phyloP scores from a whole-genome alignment of 2,329 filamentous ascomycete genomes.

The Penicillium sp. region DNA sequence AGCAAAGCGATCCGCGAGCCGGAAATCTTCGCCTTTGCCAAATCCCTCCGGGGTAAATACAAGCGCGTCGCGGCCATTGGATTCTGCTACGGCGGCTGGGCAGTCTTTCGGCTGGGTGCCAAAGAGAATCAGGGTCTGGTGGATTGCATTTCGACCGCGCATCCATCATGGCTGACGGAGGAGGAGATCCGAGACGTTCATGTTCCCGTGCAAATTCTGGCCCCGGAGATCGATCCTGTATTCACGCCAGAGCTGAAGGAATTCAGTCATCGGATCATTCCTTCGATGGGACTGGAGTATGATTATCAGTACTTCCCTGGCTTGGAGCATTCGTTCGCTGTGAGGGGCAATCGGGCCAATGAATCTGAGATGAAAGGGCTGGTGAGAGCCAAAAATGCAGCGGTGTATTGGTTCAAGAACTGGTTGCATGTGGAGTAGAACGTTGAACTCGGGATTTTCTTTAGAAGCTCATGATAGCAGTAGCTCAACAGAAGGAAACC shows the following conservation, averaged over 20 bases:
- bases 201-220: slow-evolving; percentile 54
- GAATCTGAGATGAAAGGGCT: slow-evolving; percentile 46
- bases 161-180: slow-evolving; percentile 46
- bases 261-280: slow-evolving; percentile 42
- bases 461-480: no score
- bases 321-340: slow-evolving; percentile 48
- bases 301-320: slow-evolving; percentile 55
- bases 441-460: no score
- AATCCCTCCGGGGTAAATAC: slow-evolving; percentile 31
- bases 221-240: slow-evolving; percentile 48
- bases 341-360: slow-evolving; percentile 43
- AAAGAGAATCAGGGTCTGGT: slow-evolving; percentile 43
- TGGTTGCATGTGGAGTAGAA: slow-evolving; percentile 11
- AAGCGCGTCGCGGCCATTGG: slow-evolving; percentile 46
- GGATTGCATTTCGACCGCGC: slow-evolving; percentile 47
- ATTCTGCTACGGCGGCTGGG: slow-evolving; percentile 56
- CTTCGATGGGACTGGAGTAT: slow-evolving; percentile 41
- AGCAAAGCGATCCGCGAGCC: slow-evolving; percentile 39
- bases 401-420: slow-evolving; percentile 46
- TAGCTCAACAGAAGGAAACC: no score
- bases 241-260: slow-evolving; percentile 50
- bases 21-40: slow-evolving; percentile 37
- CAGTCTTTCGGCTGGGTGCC: slow-evolving; percentile 47
- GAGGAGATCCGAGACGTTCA: slow-evolving; percentile 47
- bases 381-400: slow-evolving; percentile 49